phyloP scores from a whole-genome alignment of 768 basidiomycete genomes.

The Chalciporus piperatus region DNA sequence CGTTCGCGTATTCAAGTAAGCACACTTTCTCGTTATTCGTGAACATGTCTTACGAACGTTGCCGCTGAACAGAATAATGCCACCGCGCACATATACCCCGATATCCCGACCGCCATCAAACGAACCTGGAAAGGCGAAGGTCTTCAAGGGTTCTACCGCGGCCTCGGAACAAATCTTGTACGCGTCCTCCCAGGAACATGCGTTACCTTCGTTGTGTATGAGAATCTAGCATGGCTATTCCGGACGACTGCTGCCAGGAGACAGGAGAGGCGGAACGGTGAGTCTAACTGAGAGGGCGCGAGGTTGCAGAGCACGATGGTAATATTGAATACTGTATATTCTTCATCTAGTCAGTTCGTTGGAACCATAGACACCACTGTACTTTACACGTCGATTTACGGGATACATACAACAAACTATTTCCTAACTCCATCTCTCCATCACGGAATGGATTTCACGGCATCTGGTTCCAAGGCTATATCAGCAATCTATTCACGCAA shows the following conservation, averaged over 20 bases:
- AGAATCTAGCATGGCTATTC: slow-evolving; percentile 83
- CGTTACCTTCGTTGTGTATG: slow-evolving; percentile 97
- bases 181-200: slow-evolving; percentile 96
- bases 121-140: slow-evolving; percentile 85
- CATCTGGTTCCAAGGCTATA: background rate
- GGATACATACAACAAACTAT: background rate
- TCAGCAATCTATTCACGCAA: background rate
- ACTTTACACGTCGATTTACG: slow-evolving; percentile 4
- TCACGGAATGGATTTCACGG: too few species aligned
- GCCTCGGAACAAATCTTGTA: slow-evolving; percentile 89
- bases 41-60: background rate
- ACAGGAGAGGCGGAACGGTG: slow-evolving; percentile 25
- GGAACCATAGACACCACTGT: slow-evolving; percentile 1
- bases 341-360: slow-evolving; percentile 2
- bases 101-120: slow-evolving; percentile 76
- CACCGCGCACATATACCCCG: slow-evolving; percentile 67
- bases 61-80: slow-evolving; percentile 55
- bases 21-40: slow-evolving; percentile 2
- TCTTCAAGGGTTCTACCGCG: slow-evolving; percentile 86
- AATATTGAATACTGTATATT: slow-evolving; percentile 7
- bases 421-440: slow-evolving; percentile 6
- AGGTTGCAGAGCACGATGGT: background rate
- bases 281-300: background rate
- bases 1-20: slow-evolving; percentile 88
- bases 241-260: slow-evolving; percentile 60